Evolutionary conservation across 331 rosid genomes (phyloP).

Genomic region (Quercus lobata): DNA sequence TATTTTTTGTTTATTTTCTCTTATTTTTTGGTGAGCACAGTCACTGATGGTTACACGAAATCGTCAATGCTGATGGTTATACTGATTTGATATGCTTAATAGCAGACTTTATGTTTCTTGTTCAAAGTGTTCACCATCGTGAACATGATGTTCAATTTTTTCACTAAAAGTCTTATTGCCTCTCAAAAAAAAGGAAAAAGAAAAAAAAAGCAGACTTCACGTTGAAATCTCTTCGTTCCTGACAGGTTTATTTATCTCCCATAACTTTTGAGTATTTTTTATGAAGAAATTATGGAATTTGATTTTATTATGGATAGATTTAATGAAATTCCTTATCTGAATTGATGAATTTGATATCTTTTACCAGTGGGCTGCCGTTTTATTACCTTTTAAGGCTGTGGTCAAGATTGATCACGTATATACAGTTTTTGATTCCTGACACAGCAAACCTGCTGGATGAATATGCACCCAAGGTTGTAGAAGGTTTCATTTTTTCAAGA

Average conservation of each 20-base stretch:
- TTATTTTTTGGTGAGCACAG: constrained; percentile 15
- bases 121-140: too few species aligned
- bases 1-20: neutral
- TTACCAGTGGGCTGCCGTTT: constrained; percentile 90
- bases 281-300: constrained; percentile 21
- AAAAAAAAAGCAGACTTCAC: constrained; percentile 64
- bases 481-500: constrained; percentile 83
- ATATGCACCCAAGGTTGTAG: constrained; percentile 84
- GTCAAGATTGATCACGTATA: constrained; percentile 77
- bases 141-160: too few species aligned
- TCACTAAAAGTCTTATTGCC: too few species aligned
- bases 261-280: constrained; percentile 17
- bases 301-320: constrained; percentile 9
- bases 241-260: constrained; percentile 68
- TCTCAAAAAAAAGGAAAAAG: too few species aligned
- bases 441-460: constrained; percentile 82
- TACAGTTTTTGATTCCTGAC: constrained; percentile 77
- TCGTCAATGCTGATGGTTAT: constrained; percentile 92
- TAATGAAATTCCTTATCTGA: constrained; percentile 34
- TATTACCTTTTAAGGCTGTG: constrained; percentile 85
- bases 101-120: constrained; percentile 78
- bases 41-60: constrained; percentile 46
- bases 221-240: constrained; percentile 83
- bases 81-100: constrained; percentile 95
- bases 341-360: constrained; percentile 7